A percentile compares a stretch with the other conserved stretches of the same genome.
phyloP scores from a whole-genome alignment of 805 yeast species.

The Schizosaccharomyces osmophilus region DNA sequence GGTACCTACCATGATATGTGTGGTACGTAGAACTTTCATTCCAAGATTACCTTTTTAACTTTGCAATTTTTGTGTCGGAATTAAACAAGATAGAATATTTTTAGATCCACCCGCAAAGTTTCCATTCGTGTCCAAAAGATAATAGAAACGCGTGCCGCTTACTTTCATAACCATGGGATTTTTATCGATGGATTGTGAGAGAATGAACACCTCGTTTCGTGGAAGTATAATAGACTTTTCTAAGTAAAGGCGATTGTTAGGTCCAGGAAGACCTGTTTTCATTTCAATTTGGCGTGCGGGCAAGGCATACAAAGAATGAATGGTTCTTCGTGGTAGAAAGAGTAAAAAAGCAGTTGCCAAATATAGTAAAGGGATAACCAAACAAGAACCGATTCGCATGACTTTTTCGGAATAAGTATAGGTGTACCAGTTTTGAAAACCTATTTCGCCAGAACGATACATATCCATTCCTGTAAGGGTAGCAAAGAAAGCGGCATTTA shows the following conservation, averaged over 20 bases:
- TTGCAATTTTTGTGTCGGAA: background rate
- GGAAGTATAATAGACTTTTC: background rate
- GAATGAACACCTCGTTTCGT: background rate
- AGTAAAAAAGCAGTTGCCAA: background rate
- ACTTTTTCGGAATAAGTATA: background rate
- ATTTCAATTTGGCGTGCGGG: background rate
- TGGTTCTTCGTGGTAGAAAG: background rate
- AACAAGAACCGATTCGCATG: background rate
- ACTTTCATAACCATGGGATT: background rate
- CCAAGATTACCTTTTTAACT: too few species aligned
- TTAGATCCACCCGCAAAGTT: background rate
- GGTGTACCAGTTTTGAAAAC: background rate
- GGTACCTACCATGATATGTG: too few species aligned
- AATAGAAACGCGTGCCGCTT: background rate
- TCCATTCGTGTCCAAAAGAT: background rate
- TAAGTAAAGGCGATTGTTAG: background rate
- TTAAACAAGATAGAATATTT: background rate
- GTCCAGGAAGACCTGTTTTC: background rate
- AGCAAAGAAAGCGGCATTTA: background rate
- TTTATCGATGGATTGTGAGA: background rate
- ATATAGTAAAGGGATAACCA: background rate
- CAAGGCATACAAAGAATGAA: background rate
- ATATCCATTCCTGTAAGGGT: background rate
- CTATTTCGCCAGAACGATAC: background rate
- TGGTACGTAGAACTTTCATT: too few species aligned